These are phyloP conservation scores for Saccharomycopsis fodiens DNA, from an alignment of 805 yeast genomes.

Conservation along the genomic window DNA sequence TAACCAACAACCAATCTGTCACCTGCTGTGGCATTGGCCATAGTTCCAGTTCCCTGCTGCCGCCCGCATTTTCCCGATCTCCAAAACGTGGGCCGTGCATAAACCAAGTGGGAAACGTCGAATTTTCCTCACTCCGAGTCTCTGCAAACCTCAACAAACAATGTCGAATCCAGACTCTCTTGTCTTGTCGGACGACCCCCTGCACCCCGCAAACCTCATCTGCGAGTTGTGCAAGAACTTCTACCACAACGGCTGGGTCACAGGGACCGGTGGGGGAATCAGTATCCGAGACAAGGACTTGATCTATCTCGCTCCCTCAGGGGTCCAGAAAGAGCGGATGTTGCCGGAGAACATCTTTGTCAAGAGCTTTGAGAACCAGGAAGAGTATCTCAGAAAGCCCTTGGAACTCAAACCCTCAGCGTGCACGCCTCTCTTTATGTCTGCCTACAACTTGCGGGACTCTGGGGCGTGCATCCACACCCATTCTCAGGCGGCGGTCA, in stretches of 20 bases:
- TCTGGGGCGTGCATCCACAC: slow-evolving; percentile 96
- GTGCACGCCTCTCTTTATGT: slow-evolving; percentile 82
- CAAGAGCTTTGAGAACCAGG: slow-evolving; percentile 24
- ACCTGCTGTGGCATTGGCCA: too few species aligned
- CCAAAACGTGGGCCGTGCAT: neutral
- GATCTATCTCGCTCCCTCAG: slow-evolving; percentile 86
- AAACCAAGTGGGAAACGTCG: neutral
- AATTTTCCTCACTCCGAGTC: neutral
- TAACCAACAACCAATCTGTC: too few species aligned
- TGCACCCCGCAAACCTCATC: slow-evolving; percentile 78
- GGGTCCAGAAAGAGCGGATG: slow-evolving; percentile 89
- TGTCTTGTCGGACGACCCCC: slow-evolving; percentile 37
- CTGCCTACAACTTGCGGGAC: slow-evolving; percentile 55
- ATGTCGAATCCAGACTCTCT: slow-evolving; percentile 23
- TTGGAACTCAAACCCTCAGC: slow-evolving; percentile 76
- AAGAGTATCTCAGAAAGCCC: slow-evolving; percentile 54
- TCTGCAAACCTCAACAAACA: neutral
- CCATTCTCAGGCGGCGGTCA: slow-evolving; percentile 83
- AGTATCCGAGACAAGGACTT: slow-evolving; percentile 54
- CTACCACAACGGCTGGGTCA: slow-evolving; percentile 81
- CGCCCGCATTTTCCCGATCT: neutral
- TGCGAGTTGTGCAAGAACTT: slow-evolving; percentile 74
- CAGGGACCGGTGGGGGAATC: slow-evolving; percentile 96
- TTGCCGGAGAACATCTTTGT: slow-evolving; percentile 77
- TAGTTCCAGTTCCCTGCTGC: too few species aligned